Base-by-base conservation (phyloP, 371 early-diverging fungal genomes). In the Circinella minor region DNA sequence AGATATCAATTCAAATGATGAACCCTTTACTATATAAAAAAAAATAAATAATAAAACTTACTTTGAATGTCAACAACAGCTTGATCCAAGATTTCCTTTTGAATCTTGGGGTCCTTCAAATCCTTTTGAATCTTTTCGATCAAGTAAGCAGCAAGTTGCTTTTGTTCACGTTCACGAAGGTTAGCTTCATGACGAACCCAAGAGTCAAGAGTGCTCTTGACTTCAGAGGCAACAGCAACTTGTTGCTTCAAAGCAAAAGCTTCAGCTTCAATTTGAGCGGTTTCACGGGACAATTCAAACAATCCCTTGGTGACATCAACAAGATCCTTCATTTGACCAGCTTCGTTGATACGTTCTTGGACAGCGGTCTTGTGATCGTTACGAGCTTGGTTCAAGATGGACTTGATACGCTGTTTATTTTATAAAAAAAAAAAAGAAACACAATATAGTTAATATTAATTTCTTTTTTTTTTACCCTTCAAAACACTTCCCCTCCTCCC, bases 151-250 rank as follows among this genome's bases (percentile, higher is more conserved):
- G 94, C 94, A 77, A 97, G 83, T 62, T 91, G 86, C 88, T 91
- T 92, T 86, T 98, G 98, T 85, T 96, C 94, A 71, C 88, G 90
- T 81, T 97, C 96, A 81, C 98, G 96, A 68, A 98, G 88, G 48
- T 86, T 87, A 75, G 92, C 87, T 87, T 98, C 98, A 78, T 97
- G 94, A 80, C 98, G 96, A 63, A 97, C 97, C 97, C 97, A 97
- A 60, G 93, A 91, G 83, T 98, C 98, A 48, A 98, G 85, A 72
- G 94, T 93, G 38, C 87, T 59, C 91, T 96, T 95, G 81, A 93
- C 89, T 82, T 98, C 97, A 59, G 78, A 60, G 71, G 91, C 87
- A 81, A 94, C 89, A 70, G 91, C 89, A 46, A 92, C 94, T 77
- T 91, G 88, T 83, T 98, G 98, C 92, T 98, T 95, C 70, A 96